Conservation (phyloP, 768 basidiomycete species). For the button mushroom (Agaricus bisporus) region DNA sequence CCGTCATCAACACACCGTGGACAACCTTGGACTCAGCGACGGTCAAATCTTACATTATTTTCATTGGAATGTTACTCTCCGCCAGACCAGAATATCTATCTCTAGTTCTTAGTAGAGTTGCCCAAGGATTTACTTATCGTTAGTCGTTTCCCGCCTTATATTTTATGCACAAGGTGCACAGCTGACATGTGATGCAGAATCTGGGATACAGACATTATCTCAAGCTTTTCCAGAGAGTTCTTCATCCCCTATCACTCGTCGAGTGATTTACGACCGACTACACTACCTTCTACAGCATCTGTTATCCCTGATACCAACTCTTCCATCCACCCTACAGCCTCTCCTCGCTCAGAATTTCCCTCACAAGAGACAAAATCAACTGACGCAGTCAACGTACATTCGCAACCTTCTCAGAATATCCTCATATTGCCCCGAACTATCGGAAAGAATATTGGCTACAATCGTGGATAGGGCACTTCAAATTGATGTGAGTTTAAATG, state of each 20-base stretch:
- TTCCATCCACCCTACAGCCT: slow-evolving; percentile 82
- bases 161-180: neutral
- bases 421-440: slow-evolving; percentile 83
- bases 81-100: slow-evolving; percentile 90
- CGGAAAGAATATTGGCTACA: slow-evolving; percentile 76
- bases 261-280: slow-evolving; percentile 78
- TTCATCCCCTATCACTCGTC: slow-evolving; percentile 66
- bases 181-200: slow-evolving; percentile 43
- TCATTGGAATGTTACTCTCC: slow-evolving; percentile 87
- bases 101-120: slow-evolving; percentile 73
- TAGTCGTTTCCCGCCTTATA: slow-evolving; percentile 25
- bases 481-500: slow-evolving; percentile 70
- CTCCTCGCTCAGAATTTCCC: slow-evolving; percentile 84
- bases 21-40: slow-evolving; percentile 81
- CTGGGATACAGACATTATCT: slow-evolving; percentile 59
- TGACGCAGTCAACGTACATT: slow-evolving; percentile 82
- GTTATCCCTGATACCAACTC: slow-evolving; percentile 86
- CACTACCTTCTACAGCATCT: slow-evolving; percentile 84
- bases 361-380: slow-evolving; percentile 82
- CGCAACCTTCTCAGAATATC: slow-evolving; percentile 81
- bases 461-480: slow-evolving; percentile 93
- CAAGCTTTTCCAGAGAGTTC: slow-evolving; percentile 57
- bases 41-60: slow-evolving; percentile 83
- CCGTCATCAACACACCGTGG: slow-evolving; percentile 88
- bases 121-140: slow-evolving; percentile 89